A percentile compares a stretch with the other conserved stretches of the same genome.
Conservation (phyloP, 2,329 filamentous ascomycete genomes). For the Monilinia laxa region DNA sequence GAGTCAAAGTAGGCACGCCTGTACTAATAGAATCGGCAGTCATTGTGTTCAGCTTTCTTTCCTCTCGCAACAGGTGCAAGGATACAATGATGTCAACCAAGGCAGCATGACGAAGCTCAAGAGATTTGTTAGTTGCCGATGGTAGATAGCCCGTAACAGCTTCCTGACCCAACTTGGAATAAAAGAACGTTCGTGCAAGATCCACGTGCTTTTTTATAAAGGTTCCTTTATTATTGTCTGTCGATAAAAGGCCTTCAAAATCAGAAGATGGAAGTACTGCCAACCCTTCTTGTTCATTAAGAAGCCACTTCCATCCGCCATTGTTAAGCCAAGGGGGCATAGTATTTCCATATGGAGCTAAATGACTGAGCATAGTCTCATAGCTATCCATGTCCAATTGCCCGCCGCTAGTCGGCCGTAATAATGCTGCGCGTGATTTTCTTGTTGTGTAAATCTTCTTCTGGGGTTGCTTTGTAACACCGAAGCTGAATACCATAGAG, state of each 20-base stretch:
- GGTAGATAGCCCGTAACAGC: constrained; percentile 61
- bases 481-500: constrained; percentile 61
- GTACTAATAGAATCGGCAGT: constrained; percentile 49
- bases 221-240: constrained; percentile 50
- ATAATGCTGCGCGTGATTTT: constrained; percentile 44
- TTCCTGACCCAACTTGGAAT: constrained; percentile 54
- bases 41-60: constrained; percentile 74
- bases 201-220: constrained; percentile 55
- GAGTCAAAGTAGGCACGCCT: constrained; percentile 57
- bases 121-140: constrained; percentile 52
- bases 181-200: constrained; percentile 65
- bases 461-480: constrained; percentile 42
- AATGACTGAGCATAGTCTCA: constrained; percentile 48
- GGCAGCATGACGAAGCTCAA: constrained; percentile 58
- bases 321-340: constrained; percentile 59
- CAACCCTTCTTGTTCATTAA: constrained; percentile 52
- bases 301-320: constrained; percentile 69
- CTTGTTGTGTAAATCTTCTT: constrained; percentile 41
- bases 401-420: constrained; percentile 51
- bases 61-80: constrained; percentile 85
- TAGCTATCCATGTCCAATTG: constrained; percentile 45
- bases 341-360: constrained; percentile 40
- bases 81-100: constrained; percentile 69
- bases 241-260: constrained; percentile 26
- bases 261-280: constrained; percentile 31